Conservation (phyloP, 257 asterid species). For the Eustoma russellianum region DNA sequence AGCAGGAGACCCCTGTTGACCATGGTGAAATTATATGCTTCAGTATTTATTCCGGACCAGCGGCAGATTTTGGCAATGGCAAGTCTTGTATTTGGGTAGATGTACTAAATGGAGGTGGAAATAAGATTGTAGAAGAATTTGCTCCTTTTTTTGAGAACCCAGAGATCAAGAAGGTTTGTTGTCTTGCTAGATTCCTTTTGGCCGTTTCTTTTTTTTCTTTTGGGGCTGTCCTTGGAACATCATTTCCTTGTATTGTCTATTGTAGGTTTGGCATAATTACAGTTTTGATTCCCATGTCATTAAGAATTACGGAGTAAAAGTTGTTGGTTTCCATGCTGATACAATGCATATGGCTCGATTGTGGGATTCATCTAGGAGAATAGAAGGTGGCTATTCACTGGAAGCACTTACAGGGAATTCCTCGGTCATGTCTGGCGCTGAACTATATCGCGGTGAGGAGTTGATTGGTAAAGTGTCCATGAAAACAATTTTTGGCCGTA, state of each 20-base stretch:
- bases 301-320: constrained; percentile 74
- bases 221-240: background rate
- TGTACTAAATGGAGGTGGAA: constrained; percentile 91
- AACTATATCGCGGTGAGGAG: constrained; percentile 43
- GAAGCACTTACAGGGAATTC: constrained; percentile 84
- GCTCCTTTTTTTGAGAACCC: constrained; percentile 80
- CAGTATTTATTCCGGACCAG: constrained; percentile 80
- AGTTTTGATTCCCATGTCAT: constrained; percentile 88
- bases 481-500: constrained; percentile 78
- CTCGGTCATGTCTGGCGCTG: constrained; percentile 63
- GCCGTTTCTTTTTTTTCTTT: constrained; percentile 12
- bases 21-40: constrained; percentile 93
- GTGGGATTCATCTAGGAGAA: constrained; percentile 83
- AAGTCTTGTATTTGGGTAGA: constrained; percentile 92
- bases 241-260: constrained; percentile 14
- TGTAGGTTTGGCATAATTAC: constrained; percentile 98
- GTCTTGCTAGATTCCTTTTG: constrained; percentile 2
- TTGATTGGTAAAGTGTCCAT: constrained; percentile 83
- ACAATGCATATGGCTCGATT: constrained; percentile 99
- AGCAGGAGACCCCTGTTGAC: constrained; percentile 90
- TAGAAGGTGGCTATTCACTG: constrained; percentile 83
- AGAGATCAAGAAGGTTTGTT: constrained; percentile 59
- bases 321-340: constrained; percentile 87
- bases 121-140: constrained; percentile 57
- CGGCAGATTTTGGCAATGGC: constrained; percentile 81